Conservation (phyloP, 176 grass and related monocot species). For the Oryza longistaminata region DNA sequence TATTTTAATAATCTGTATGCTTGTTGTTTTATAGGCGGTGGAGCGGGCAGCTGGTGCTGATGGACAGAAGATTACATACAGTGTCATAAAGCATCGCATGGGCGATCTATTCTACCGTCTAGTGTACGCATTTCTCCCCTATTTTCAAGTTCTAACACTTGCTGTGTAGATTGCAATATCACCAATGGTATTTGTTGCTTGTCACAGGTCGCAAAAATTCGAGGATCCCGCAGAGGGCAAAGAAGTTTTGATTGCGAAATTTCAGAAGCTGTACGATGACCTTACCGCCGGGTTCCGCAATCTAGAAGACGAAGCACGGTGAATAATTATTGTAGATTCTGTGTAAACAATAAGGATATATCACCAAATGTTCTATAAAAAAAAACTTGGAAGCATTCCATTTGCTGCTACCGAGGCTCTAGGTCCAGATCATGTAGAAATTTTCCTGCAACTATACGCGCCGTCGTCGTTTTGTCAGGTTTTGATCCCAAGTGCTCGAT, state of each 20-base stretch:
- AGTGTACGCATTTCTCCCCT: constrained; percentile 61
- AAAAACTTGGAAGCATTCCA: neutral
- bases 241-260: constrained; percentile 56
- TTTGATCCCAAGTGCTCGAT: constrained; percentile 34
- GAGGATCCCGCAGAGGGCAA: constrained; percentile 88
- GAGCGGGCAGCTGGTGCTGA: constrained; percentile 72
- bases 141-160: neutral
- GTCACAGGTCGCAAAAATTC: constrained; percentile 77
- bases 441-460: constrained; percentile 11
- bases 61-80: constrained; percentile 88
- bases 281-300: constrained; percentile 77
- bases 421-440: constrained; percentile 34
- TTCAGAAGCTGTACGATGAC: constrained; percentile 80
- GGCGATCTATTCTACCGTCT: constrained; percentile 87
- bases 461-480: constrained; percentile 1
- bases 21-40: constrained; percentile 55
- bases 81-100: constrained; percentile 80
- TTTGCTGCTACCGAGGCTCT: constrained; percentile 13
- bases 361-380: constrained; percentile 23
- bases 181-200: constrained; percentile 20
- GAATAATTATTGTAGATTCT: constrained; percentile 45
- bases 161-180: neutral
- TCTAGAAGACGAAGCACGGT: constrained; percentile 74
- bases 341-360: constrained; percentile 47
- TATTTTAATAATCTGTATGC: neutral